These are phyloP conservation scores for Lunularia cruciata DNA, from an alignment of 225 moss, liverwort and hornwort species.

Conservation along the genomic window DNA sequence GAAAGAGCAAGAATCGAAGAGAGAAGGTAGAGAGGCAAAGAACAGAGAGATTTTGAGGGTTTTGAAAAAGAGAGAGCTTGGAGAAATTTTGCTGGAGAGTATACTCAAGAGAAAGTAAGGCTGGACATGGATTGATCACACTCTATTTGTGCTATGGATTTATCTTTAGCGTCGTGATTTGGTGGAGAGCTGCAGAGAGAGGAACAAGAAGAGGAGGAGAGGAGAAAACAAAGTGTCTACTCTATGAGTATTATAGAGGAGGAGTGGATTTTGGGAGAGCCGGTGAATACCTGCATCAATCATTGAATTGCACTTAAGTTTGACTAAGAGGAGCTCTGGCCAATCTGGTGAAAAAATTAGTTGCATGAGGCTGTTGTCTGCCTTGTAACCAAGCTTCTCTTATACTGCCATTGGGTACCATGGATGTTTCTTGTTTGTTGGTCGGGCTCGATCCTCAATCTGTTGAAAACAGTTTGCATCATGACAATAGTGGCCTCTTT, in stretches of 20 bases:
- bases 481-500: not conserved
- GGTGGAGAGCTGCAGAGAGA: slow-evolving; percentile 1
- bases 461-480: not conserved
- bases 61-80: too few relatives aligned
- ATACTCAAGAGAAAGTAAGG: too few relatives aligned
- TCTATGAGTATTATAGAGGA: not conserved
- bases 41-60: too few relatives aligned
- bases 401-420: not conserved
- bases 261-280: slow-evolving; percentile 5
- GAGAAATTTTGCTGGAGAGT: too few relatives aligned
- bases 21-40: too few relatives aligned
- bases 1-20: too few relatives aligned
- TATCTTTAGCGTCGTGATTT: slow-evolving; percentile 10
- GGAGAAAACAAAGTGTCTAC: slow-evolving; percentile 8
- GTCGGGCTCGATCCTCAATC: not conserved
- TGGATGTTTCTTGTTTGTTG: not conserved
- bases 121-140: too few relatives aligned
- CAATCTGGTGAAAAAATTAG: too few relatives aligned
- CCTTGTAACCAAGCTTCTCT: not conserved
- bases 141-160: not conserved
- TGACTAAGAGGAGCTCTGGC: slow-evolving; percentile 51
- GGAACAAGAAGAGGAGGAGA: not conserved
- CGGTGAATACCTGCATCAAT: slow-evolving; percentile 3
- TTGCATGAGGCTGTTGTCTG: not conserved
- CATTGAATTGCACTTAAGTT: not conserved